Percentiles rank a stretch among this genome's conserved stretches.
Conservation (phyloP, 139 green algal species). For the Cymbomonas tetramitiformis region DNA sequence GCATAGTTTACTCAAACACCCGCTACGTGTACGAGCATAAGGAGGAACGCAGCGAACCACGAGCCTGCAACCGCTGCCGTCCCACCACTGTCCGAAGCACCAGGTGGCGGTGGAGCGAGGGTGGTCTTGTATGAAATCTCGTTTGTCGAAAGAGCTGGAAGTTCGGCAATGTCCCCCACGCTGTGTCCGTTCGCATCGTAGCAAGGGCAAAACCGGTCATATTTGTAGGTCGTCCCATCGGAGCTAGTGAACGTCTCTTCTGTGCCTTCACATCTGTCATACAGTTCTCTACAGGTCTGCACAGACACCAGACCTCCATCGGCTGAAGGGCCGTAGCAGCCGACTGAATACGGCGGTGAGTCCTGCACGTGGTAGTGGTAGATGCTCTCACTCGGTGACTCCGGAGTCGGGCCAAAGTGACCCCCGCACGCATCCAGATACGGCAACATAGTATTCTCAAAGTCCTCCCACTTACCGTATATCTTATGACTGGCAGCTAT, state of each 20-base stretch:
- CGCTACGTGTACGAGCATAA: no score
- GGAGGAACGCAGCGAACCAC: no score
- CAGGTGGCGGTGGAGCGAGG: no score
- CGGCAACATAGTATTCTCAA: not conserved
- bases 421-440: slow-evolving; percentile 13
- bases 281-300: not conserved
- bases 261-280: not conserved
- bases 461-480: slow-evolving; percentile 11
- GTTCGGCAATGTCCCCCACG: not conserved
- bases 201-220: slow-evolving; percentile 2
- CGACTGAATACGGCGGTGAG: not conserved
- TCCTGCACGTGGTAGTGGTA: slow-evolving; percentile 17
- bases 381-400: not conserved
- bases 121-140: no score
- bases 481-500: not conserved
- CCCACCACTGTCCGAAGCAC: no score
- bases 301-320: not conserved
- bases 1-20: no score
- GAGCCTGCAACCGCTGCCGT: no score
- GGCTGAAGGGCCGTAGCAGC: slow-evolving; percentile 1
- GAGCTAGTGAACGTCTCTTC: not conserved
- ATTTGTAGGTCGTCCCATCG: slow-evolving; percentile 1
- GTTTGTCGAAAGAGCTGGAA: not conserved
- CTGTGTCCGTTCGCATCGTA: slow-evolving; percentile 1
- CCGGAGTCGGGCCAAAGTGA: slow-evolving; percentile 8